Evolutionary conservation across 371 early-diverging fungal genomes (phyloP).

Genomic region (Mucor irregularis): DNA sequence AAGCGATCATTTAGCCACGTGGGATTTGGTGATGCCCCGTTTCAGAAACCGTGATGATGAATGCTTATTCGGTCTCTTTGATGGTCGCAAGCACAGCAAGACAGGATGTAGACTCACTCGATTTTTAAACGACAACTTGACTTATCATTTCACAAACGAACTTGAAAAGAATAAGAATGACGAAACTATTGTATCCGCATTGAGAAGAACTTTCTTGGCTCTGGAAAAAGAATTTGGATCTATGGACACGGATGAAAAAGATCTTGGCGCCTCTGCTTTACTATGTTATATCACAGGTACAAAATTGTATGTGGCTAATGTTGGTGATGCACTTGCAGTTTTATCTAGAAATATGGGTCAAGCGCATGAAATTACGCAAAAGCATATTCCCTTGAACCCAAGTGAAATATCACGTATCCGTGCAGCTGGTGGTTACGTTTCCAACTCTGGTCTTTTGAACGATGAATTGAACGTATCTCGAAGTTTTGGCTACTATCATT

Average conservation of each 20-base stretch:
- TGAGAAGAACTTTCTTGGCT: constrained; percentile 75
- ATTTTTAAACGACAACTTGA: constrained; percentile 72
- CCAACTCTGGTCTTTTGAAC: constrained; percentile 73
- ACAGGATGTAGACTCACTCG: constrained; percentile 65
- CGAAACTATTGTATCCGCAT: constrained; percentile 60
- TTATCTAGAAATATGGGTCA: constrained; percentile 76
- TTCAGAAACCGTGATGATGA: constrained; percentile 84
- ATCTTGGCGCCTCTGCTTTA: constrained; percentile 71
- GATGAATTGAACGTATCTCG: constrained; percentile 78
- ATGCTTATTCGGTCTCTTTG: constrained; percentile 87
- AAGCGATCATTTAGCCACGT: constrained; percentile 64
- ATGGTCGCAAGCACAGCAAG: constrained; percentile 66
- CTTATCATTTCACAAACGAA: constrained; percentile 69
- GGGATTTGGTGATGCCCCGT: constrained; percentile 83
- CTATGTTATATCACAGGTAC: constrained; percentile 82
- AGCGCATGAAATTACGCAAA: constrained; percentile 72
- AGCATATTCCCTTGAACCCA: constrained; percentile 72
- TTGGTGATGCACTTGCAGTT: constrained; percentile 89
- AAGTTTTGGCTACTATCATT: constrained; percentile 85
- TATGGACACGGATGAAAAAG: constrained; percentile 48
- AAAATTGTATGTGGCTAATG: constrained; percentile 85
- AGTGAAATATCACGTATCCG: constrained; percentile 81
- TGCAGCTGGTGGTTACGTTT: constrained; percentile 80
- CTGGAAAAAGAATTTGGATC: constrained; percentile 77
- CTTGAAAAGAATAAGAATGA: constrained; percentile 61